phyloP scores from a whole-genome alignment of 2,329 filamentous ascomycete genomes.

The Penicillium sp. region DNA sequence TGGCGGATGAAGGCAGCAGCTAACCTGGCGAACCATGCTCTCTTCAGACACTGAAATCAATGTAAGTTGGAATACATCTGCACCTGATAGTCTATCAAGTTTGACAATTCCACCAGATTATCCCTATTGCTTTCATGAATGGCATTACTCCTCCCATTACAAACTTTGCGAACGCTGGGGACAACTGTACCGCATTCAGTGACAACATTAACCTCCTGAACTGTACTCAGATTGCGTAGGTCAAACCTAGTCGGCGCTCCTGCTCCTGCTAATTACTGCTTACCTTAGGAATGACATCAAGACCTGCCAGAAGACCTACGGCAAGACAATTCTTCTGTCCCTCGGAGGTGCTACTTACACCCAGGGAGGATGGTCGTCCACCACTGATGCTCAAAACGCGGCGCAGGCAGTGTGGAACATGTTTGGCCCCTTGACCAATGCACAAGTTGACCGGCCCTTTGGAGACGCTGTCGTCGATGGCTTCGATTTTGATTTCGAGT shows the following conservation, averaged over 20 bases:
- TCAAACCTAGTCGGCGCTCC: constrained; percentile 36
- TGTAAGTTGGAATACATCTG: constrained; percentile 1
- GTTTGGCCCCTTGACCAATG: constrained; percentile 58
- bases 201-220: constrained; percentile 55
- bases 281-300: constrained; percentile 43
- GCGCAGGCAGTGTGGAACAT: constrained; percentile 66
- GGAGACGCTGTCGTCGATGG: constrained; percentile 66
- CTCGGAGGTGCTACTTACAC: constrained; percentile 68
- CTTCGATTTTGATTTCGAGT: constrained; percentile 73
- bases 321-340: constrained; percentile 70
- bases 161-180: constrained; percentile 63
- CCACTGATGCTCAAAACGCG: constrained; percentile 51
- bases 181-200: constrained; percentile 58
- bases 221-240: constrained; percentile 62
- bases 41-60: constrained; percentile 18
- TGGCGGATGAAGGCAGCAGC: not conserved
- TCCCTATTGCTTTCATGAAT: constrained; percentile 63
- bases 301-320: constrained; percentile 60
- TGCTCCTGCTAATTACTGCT: constrained; percentile 3
- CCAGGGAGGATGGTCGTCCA: constrained; percentile 62
- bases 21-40: not conserved
- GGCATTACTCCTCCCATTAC: constrained; percentile 41
- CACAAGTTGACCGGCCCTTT: constrained; percentile 62
- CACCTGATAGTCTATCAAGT: not conserved
- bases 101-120: constrained; percentile 47